phyloP scores from a whole-genome alignment of 2,329 filamentous ascomycete genomes.

The Paracoccidioides lutzii region DNA sequence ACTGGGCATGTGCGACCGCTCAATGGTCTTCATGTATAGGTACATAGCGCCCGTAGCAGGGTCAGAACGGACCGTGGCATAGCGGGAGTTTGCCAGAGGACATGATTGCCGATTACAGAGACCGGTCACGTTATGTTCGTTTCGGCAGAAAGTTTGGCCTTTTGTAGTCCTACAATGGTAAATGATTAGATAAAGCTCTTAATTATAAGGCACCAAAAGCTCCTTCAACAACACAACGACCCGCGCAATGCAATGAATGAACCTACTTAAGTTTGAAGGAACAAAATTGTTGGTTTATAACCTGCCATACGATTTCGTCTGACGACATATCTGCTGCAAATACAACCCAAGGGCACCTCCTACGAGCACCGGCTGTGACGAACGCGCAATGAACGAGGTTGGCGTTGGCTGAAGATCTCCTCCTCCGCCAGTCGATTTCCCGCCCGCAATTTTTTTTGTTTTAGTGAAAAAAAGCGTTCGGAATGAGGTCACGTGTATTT shows the following conservation, averaged over 20 bases:
- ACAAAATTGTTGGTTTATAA: slow-evolving; percentile 92
- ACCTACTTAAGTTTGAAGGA: slow-evolving; percentile 82
- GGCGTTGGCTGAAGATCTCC: not conserved
- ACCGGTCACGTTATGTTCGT: slow-evolving; percentile 78
- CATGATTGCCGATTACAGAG: slow-evolving; percentile 80
- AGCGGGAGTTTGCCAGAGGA: slow-evolving; percentile 79
- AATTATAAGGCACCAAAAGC: not conserved
- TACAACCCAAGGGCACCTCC: not conserved
- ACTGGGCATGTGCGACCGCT: slow-evolving; percentile 73
- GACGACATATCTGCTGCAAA: slow-evolving; percentile 52
- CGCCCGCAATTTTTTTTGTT: not conserved
- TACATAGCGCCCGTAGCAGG: slow-evolving; percentile 72
- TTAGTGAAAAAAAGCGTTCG: not conserved
- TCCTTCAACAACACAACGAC: not conserved
- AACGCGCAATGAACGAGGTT: not conserved
- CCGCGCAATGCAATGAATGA: not conserved
- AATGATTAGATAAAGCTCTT: not conserved
- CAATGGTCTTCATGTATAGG: slow-evolving; percentile 92
- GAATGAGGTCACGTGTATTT: not conserved
- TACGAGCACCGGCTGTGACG: not conserved
- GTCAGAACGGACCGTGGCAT: slow-evolving; percentile 80
- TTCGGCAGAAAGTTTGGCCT: slow-evolving; percentile 85
- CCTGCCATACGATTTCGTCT: slow-evolving; percentile 95
- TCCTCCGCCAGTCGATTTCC: too few relatives aligned
- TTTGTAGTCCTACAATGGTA: slow-evolving; percentile 53